A percentile compares a stretch with the other conserved stretches of the same genome.
Conservation (phyloP, 129 eudicot genomes). For the Saussurea involucrata region DNA sequence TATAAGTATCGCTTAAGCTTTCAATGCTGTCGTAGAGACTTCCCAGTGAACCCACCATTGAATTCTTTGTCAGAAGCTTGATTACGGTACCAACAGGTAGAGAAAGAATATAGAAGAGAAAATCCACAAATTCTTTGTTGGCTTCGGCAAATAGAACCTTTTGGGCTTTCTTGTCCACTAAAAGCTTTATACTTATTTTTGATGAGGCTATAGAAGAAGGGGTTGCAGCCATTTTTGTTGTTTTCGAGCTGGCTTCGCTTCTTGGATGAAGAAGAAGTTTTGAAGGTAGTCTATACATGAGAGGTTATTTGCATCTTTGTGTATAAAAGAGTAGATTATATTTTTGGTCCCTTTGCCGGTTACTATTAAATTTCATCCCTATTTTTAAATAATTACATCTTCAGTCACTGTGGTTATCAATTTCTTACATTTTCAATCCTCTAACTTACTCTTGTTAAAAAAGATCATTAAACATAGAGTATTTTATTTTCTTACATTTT, state of each 20-base stretch:
- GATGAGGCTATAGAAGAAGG: background rate
- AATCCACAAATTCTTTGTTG: slow-evolving; percentile 29
- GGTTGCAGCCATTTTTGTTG: background rate
- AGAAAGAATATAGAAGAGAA: slow-evolving; percentile 28
- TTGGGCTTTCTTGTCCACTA: background rate
- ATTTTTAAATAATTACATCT: too few species aligned
- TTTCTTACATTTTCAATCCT: too few species aligned
- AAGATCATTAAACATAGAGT: too few species aligned
- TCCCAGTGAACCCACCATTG: background rate
- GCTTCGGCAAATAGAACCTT: background rate
- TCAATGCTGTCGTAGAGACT: background rate
- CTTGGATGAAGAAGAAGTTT: background rate
- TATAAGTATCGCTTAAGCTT: background rate
- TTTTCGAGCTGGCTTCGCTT: background rate
- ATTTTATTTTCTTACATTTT: too few species aligned
- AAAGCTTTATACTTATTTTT: background rate
- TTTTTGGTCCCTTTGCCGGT: too few species aligned
- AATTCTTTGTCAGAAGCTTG: background rate
- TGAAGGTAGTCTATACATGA: too few species aligned
- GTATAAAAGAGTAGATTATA: too few species aligned
- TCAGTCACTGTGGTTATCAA: too few species aligned
- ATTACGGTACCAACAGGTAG: slow-evolving; percentile 17
- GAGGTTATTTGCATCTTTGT: too few species aligned
- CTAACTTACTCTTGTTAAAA: too few species aligned
- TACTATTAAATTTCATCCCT: too few species aligned